Evolutionary conservation across 495 filamentous ascomycete species (phyloP), one percentile per base, ranked within the genome.

Genomic region (Jackrogersella minutella): DNA sequence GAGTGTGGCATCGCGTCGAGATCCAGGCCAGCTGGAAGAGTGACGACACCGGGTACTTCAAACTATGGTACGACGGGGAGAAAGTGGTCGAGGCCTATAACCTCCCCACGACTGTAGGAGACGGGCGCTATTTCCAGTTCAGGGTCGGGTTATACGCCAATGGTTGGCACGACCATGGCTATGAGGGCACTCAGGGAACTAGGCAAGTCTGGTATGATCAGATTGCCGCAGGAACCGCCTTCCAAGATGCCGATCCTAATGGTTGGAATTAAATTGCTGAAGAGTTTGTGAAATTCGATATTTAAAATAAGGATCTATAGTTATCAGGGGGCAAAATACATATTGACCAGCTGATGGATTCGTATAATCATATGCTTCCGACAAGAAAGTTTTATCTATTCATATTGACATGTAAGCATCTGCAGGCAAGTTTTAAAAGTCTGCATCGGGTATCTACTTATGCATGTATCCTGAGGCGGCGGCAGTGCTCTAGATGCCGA

Each of bases 121-220:
- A 84, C 59, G 73, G 75, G 17, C 72, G 73, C 5, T 64, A 63
- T 21, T 85, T 86, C 68, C 78, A 85, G 73, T 86, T 84, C 72
- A 75, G 81, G 3, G 81, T 82, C 37, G 84, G 83, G 1, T 73
- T 85, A 7, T 87, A 86, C 70, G 84, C 84, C 0, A 87, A 85
- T 68, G 78, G 77, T 5, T 87, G 84, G 84, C 76, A 85, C 56
- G 84, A 85, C 55, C 73, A 82, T 14, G 64, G 69, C 13, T 74
- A 79, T 61, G 62, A 76, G 59, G 84, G 84, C 0, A 79, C 70
- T 2, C 84, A 86, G 75, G 74, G 74, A 0, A 82, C 80, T 5
- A 67, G 83, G 3, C 76, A 82, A 65, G 70, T 85, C 13, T 87
- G 83, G 81, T 84, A 78, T 65, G 84, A 86, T 69, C 77, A 85